Evolutionary conservation across 2,329 filamentous ascomycete species (phyloP).

Genomic region (Aspergillus candidus): DNA sequence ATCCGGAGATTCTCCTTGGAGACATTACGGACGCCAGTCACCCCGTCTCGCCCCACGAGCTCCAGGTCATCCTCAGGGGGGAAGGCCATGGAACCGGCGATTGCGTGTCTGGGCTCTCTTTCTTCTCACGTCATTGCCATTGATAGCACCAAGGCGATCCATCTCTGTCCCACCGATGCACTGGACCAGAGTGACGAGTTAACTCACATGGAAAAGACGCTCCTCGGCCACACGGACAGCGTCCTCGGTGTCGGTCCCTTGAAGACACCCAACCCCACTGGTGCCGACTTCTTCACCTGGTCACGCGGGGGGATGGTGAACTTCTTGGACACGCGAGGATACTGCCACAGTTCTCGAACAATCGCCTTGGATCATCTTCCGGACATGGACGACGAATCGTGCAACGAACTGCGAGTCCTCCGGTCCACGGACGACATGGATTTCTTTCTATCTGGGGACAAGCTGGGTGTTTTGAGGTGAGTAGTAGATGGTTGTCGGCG

Average conservation of each 20-base stretch:
- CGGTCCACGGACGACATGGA: slow-evolving; percentile 55
- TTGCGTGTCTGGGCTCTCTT: slow-evolving; percentile 65
- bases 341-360: slow-evolving; percentile 56
- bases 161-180: slow-evolving; percentile 49
- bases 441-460: slow-evolving; percentile 77
- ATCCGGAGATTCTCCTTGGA: slow-evolving; percentile 44
- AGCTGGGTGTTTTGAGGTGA: slow-evolving; percentile 68
- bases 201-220: slow-evolving; percentile 26
- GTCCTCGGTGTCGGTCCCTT: slow-evolving; percentile 68
- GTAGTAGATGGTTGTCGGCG: slow-evolving; percentile 9
- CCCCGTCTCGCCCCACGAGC: slow-evolving; percentile 22
- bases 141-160: slow-evolving; percentile 68
- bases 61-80: slow-evolving; percentile 16
- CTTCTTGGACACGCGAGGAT: slow-evolving; percentile 74
- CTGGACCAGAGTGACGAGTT: slow-evolving; percentile 26
- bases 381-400: slow-evolving; percentile 37
- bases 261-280: slow-evolving; percentile 51
- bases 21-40: slow-evolving; percentile 29
- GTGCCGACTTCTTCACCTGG: slow-evolving; percentile 82
- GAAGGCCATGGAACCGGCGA: slow-evolving; percentile 31
- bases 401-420: slow-evolving; percentile 55
- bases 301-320: slow-evolving; percentile 72
- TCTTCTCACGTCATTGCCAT: slow-evolving; percentile 65
- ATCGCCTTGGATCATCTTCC: slow-evolving; percentile 62
- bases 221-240: slow-evolving; percentile 53